Conservation (phyloP, 805 yeast species). For the Yarrowia phangngaensis region DNA sequence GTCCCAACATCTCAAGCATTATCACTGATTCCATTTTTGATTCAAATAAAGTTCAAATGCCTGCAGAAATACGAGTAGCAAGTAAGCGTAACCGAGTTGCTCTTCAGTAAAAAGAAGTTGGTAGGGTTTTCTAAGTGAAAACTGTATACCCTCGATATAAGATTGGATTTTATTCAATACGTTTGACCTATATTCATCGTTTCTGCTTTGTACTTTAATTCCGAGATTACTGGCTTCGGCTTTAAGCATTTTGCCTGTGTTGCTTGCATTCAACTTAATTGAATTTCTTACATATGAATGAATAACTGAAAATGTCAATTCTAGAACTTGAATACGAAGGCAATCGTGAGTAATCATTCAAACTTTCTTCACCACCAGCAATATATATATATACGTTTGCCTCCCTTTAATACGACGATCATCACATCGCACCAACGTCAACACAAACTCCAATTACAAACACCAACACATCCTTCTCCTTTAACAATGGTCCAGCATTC, state of each 20-base stretch:
- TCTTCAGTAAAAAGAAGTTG: background rate
- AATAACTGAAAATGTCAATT: background rate
- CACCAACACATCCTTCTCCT: background rate
- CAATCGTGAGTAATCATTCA: constrained; percentile 4
- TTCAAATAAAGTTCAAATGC: too few relatives aligned
- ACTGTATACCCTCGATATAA: too few relatives aligned
- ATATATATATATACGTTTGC: background rate
- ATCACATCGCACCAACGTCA: too few relatives aligned
- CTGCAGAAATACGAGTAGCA: constrained; percentile 18
- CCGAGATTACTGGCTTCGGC: background rate
- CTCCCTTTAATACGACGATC: background rate
- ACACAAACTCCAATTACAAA: too few relatives aligned
- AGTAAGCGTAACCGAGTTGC: constrained; percentile 21
- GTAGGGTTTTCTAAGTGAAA: too few relatives aligned
- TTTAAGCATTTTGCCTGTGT: constrained; percentile 23
- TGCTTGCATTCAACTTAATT: too few relatives aligned
- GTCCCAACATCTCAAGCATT: too few relatives aligned
- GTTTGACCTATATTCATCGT: too few relatives aligned
- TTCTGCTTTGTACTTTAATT: background rate
- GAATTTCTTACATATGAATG: too few relatives aligned
- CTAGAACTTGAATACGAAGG: constrained; percentile 11
- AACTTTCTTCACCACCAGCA: background rate
- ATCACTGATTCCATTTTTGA: too few relatives aligned
- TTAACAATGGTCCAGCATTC: background rate
- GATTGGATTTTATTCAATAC: too few relatives aligned